Evolutionary conservation across 2,329 filamentous ascomycete genomes (phyloP).

Genomic region (Chrysoporthe puriensis): DNA sequence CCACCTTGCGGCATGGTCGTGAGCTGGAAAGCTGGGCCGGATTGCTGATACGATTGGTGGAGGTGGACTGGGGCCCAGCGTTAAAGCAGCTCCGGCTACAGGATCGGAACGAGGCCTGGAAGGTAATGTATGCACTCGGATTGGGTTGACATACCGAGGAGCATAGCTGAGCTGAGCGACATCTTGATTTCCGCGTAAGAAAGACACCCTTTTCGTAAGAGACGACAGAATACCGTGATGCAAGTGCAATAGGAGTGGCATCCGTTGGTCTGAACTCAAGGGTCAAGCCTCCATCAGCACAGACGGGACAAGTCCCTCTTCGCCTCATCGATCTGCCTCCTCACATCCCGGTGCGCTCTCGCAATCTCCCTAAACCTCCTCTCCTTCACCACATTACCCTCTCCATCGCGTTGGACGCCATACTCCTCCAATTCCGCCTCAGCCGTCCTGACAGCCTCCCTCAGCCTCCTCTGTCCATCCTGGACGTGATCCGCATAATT

Average conservation of each 20-base stretch:
- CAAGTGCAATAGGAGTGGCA: neutral
- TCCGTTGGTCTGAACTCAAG: neutral
- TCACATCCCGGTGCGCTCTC: slow-evolving; percentile 54
- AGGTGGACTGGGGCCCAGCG: neutral
- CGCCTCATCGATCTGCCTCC: slow-evolving; percentile 53
- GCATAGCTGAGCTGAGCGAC: neutral
- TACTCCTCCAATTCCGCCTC: slow-evolving; percentile 53
- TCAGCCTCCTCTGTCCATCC: slow-evolving; percentile 50
- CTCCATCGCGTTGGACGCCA: slow-evolving; percentile 43
- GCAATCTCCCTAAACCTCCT: slow-evolving; percentile 58
- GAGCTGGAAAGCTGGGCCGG: neutral
- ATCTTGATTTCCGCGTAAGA: neutral
- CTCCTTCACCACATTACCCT: slow-evolving; percentile 45
- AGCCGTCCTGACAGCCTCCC: slow-evolving; percentile 47
- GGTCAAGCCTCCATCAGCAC: slow-evolving; percentile 1
- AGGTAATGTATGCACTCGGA: neutral
- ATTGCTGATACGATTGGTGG: neutral
- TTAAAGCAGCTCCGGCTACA: neutral
- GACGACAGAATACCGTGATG: neutral
- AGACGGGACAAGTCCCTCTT: slow-evolving; percentile 46
- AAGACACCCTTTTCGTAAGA: neutral
- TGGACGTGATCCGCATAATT: slow-evolving; percentile 54
- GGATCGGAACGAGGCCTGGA: neutral
- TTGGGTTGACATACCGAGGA: neutral
- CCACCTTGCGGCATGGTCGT: neutral